Conservation (phyloP, 139 green algal genomes). For the Nannochloris sp. region DNA sequence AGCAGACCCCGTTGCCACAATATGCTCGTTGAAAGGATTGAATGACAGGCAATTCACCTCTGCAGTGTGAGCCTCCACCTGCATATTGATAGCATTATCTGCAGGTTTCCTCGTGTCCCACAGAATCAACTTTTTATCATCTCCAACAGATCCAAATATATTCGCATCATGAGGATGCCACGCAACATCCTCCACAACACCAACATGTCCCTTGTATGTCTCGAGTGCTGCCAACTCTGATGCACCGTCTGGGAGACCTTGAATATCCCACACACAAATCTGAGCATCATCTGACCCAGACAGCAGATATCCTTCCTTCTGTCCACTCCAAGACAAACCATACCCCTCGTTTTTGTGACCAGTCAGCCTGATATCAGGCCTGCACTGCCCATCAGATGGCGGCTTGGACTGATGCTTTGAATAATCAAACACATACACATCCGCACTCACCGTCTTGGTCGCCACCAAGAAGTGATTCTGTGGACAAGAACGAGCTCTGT, state of each 20-base stretch:
- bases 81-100: constrained; percentile 11
- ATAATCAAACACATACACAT: constrained; percentile 98
- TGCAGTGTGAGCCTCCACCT: constrained; percentile 70
- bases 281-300: constrained; percentile 91
- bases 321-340: constrained; percentile 89
- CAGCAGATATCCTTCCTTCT: constrained; percentile 79
- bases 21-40: constrained; percentile 94
- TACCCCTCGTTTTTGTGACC: constrained; percentile 94
- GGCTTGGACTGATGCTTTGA: constrained; percentile 87
- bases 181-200: constrained; percentile 92
- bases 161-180: constrained; percentile 86
- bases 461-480: constrained; percentile 91
- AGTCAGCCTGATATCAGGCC: constrained; percentile 79
- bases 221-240: constrained; percentile 50
- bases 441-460: constrained; percentile 86
- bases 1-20: constrained; percentile 90
- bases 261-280: constrained; percentile 98
- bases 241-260: constrained; percentile 8
- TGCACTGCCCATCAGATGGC: constrained; percentile 26
- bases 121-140: constrained; percentile 92
- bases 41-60: constrained; percentile 99
- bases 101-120: constrained; percentile 81
- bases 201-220: constrained; percentile 68
- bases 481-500: constrained; percentile 63
- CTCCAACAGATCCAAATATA: constrained; percentile 92